Percentiles rank a stretch among this genome's conserved stretches.
Conservation (phyloP, 495 filamentous ascomycete species). For the Penicillium psychrofluorescens region DNA sequence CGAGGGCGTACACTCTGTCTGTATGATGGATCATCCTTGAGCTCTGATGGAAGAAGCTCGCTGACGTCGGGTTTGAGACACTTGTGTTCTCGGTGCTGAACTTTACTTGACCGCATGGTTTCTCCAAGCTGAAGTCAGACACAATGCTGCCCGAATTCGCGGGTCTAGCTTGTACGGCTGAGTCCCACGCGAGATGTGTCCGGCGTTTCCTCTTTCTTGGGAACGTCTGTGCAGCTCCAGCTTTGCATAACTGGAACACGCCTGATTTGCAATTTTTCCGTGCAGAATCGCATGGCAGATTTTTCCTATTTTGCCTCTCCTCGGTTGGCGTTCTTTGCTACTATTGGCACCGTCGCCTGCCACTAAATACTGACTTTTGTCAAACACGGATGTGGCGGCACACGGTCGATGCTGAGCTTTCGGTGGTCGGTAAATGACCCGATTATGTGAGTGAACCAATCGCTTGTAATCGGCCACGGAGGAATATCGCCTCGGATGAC, state of each 20-base stretch:
- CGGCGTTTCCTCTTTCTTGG: constrained; percentile 2
- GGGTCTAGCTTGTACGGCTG: constrained; percentile 1
- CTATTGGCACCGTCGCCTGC: constrained; percentile 3
- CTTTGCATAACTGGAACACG: neutral
- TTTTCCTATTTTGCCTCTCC: neutral
- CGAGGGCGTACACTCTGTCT: constrained; percentile 8
- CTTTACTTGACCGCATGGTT: constrained; percentile 16
- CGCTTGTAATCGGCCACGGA: constrained; percentile 3
- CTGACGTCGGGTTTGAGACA: neutral
- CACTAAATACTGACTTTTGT: constrained; percentile 10
- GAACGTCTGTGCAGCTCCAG: constrained; percentile 4
- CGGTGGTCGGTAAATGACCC: too few species aligned
- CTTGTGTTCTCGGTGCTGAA: constrained; percentile 6
- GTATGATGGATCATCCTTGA: constrained; percentile 7
- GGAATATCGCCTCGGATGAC: neutral
- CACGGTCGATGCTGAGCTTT: too few species aligned
- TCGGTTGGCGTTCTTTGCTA: neutral
- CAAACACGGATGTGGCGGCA: neutral
- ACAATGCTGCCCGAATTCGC: constrained; percentile 4
- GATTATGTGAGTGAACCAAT: neutral
- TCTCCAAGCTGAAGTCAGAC: constrained; percentile 7
- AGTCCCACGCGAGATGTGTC: constrained; percentile 1
- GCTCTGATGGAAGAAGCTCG: neutral
- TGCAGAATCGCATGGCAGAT: neutral
- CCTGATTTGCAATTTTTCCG: neutral